Conservation (phyloP, 208 protist genomes). For the Balamuthia mandrillaris region DNA sequence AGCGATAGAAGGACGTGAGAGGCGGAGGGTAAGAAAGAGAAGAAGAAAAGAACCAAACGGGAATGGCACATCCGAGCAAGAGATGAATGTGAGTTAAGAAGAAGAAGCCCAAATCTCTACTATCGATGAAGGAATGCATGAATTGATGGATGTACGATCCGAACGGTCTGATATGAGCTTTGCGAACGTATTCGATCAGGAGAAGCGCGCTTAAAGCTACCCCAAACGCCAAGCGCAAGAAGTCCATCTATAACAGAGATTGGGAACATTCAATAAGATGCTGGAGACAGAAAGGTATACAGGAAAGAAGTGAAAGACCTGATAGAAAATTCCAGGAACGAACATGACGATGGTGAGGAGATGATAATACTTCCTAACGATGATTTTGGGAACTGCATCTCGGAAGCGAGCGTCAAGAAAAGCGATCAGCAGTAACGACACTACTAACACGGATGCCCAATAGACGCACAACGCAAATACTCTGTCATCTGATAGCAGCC, state of each 20-base stretch:
- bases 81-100: slow-evolving; percentile 2
- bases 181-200: neutral
- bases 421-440: neutral
- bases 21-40: no score
- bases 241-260: neutral
- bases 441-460: neutral
- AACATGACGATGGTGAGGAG: neutral
- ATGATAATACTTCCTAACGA: slow-evolving; percentile 12
- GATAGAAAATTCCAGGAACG: neutral
- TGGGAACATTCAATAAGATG: neutral
- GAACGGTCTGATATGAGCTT: neutral
- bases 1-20: neutral
- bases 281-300: no score
- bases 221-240: neutral
- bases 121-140: neutral
- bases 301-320: neutral
- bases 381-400: neutral
- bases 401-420: neutral
- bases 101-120: neutral
- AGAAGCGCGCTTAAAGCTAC: neutral
- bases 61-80: neutral
- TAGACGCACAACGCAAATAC: neutral
- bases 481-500: neutral
- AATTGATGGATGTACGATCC: neutral
- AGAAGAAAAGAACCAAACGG: neutral